These are phyloP conservation scores for Penicillium nordicum DNA, from an alignment of 2,329 filamentous ascomycete genomes.

Conservation along the genomic window DNA sequence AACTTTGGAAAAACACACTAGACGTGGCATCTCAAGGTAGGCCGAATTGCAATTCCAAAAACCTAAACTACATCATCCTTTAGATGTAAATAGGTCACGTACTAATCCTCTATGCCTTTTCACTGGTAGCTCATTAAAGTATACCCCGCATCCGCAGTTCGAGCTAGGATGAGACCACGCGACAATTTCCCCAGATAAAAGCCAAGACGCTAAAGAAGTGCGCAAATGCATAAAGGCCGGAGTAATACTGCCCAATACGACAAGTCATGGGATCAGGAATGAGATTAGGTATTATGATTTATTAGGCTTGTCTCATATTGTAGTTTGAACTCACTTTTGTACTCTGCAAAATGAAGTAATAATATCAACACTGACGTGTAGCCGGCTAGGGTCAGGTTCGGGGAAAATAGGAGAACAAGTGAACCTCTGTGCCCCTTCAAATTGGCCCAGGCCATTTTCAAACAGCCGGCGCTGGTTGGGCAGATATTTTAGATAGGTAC, in stretches of 20 bases:
- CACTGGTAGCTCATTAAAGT: conserved; percentile 4
- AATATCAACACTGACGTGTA: conserved; percentile 17
- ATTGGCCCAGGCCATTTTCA: conserved; percentile 17
- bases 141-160: conserved; percentile 22
- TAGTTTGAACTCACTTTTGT: background rate
- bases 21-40: background rate
- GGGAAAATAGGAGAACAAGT: conserved; percentile 20
- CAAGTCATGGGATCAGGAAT: conserved; percentile 1
- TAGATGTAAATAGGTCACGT: background rate
- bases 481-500: conserved; percentile 11
- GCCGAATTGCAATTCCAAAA: too few relatives aligned
- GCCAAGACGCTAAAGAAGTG: conserved; percentile 23
- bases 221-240: background rate
- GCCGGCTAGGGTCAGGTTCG: conserved; percentile 7
- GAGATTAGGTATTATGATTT: background rate
- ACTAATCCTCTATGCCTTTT: background rate
- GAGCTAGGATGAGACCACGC: conserved; percentile 15
- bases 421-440: conserved; percentile 9
- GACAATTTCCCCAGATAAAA: conserved; percentile 23
- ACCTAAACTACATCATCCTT: background rate
- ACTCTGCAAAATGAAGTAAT: background rate
- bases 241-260: background rate
- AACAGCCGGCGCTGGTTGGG: conserved; percentile 14
- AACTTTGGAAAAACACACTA: background rate
- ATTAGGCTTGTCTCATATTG: background rate